Base-by-base conservation (phyloP, 2,329 filamentous ascomycete genomes). In the Calonectria naviculata region DNA sequence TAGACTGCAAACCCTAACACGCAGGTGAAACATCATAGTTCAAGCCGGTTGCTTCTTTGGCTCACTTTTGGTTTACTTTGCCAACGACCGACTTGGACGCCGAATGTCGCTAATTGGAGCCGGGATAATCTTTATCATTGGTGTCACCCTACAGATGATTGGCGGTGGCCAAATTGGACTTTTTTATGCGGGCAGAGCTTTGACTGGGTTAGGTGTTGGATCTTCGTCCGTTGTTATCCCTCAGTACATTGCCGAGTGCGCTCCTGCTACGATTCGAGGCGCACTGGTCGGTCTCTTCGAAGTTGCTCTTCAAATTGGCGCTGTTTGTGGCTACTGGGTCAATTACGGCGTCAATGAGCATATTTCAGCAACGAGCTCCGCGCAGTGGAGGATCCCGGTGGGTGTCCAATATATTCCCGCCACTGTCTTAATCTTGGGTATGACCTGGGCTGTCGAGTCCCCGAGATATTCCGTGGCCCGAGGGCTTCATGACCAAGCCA, bases 171-270 rank as follows among this genome's bases (percentile, higher is more conserved):
- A 87, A 61, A 81, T 90, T 21, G 82, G 84, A 15, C 89, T 90
- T 84, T 87, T 91, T 52, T 84, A 91, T 2, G 85, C 87, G 9
- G 89, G 89, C 0, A 85, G 89, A 5, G 87, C 88, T 72, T 78
- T 89, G 46, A 85, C 84, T 19, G 87, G 88, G 1, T 85, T 86
- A 78, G 87, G 87, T 9, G 83, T 89, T 44, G 88, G 87, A 8
- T 74, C 87, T 10, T 81, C 87, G 49, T 85, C 84, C 10, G 87
- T 88, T 80, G 84, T 86, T 29, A 87, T 91, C 3, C 89, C 89
- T 2, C 85, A 91, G 42, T 91, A 91, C 78, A 87, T 90, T 52
- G 87, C 88, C 1, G 89, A 91, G 77, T 87, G 86, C 75, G 87
- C 89, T 0, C 87, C 88, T 73, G 85, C 88, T 0, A 84, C 84